Evolutionary conservation across 2,329 filamentous ascomycete genomes (phyloP).

Genomic region (Alternaria longipes): DNA sequence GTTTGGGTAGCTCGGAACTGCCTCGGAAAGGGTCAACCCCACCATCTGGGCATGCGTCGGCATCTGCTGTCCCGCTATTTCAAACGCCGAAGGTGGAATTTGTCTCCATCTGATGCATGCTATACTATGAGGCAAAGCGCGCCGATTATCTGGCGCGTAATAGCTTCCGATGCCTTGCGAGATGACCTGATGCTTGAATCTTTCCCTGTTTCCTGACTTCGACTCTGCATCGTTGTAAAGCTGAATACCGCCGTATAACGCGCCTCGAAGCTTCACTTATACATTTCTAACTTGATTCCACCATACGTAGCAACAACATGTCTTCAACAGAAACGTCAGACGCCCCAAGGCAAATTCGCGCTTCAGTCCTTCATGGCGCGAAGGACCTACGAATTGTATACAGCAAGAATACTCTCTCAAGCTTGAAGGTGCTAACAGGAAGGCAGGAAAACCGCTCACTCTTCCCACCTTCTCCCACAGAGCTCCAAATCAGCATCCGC

Average conservation of each 20-base stretch:
- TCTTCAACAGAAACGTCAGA: constrained; percentile 30
- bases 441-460: constrained; percentile 63
- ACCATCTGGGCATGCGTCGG: constrained; percentile 29
- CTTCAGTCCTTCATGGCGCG: constrained; percentile 67
- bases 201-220: neutral
- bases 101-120: constrained; percentile 34
- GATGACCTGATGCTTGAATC: constrained; percentile 9
- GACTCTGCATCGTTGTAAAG: neutral
- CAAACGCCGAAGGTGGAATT: constrained; percentile 46
- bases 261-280: neutral
- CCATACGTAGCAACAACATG: constrained; percentile 25
- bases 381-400: constrained; percentile 68
- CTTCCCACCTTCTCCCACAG: constrained; percentile 57
- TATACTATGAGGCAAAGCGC: constrained; percentile 32
- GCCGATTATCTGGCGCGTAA: constrained; percentile 28
- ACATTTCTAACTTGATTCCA: constrained; percentile 2
- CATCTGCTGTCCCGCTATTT: constrained; percentile 38
- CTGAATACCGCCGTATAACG: neutral
- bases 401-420: neutral
- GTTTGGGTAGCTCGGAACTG: constrained; percentile 31
- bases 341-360: constrained; percentile 52
- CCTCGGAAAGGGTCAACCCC: constrained; percentile 40
- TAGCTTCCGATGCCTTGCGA: constrained; percentile 10
- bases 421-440: neutral
- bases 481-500: constrained; percentile 71